These are phyloP conservation scores for Fusarium cicatricum DNA, from an alignment of 2,329 filamentous ascomycete genomes.

Conservation along the genomic window DNA sequence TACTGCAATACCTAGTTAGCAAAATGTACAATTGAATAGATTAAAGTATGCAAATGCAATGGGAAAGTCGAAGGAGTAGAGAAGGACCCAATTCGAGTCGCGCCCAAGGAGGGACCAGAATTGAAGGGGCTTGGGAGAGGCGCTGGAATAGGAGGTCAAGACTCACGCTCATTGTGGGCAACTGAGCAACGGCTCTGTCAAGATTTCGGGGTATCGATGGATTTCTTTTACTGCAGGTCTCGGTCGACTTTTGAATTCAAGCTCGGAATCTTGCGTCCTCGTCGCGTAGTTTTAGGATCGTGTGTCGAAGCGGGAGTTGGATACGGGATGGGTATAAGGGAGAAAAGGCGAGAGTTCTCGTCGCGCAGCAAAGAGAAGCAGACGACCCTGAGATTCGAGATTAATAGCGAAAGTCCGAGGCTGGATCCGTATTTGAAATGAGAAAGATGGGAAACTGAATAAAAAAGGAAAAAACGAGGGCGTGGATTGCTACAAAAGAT, in stretches of 20 bases:
- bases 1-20: constrained; percentile 55
- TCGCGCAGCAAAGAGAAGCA: constrained; percentile 41
- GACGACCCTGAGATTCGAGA: constrained; percentile 10
- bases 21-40: constrained; percentile 16
- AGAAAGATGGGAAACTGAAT: not conserved
- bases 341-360: constrained; percentile 29
- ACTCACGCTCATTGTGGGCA: constrained; percentile 46
- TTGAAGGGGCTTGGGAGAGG: constrained; percentile 21
- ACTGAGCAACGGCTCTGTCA: constrained; percentile 26
- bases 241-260: constrained; percentile 7
- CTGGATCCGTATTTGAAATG: not conserved
- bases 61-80: not conserved
- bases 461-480: not conserved
- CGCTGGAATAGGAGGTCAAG: constrained; percentile 26
- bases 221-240: not conserved
- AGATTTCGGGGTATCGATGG: not conserved
- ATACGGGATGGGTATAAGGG: constrained; percentile 3
- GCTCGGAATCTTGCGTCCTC: constrained; percentile 7
- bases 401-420: constrained; percentile 5
- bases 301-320: constrained; percentile 20
- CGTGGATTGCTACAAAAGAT: constrained; percentile 12
- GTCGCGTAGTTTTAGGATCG: constrained; percentile 10
- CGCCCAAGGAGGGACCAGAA: not conserved
- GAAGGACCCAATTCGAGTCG: constrained; percentile 10
- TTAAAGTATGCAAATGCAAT: not conserved